Percentiles rank a stretch among this genome's conserved stretches.
Evolutionary conservation across 768 basidiomycete genomes (phyloP).

Genomic region (Exidia glandulosa): DNA sequence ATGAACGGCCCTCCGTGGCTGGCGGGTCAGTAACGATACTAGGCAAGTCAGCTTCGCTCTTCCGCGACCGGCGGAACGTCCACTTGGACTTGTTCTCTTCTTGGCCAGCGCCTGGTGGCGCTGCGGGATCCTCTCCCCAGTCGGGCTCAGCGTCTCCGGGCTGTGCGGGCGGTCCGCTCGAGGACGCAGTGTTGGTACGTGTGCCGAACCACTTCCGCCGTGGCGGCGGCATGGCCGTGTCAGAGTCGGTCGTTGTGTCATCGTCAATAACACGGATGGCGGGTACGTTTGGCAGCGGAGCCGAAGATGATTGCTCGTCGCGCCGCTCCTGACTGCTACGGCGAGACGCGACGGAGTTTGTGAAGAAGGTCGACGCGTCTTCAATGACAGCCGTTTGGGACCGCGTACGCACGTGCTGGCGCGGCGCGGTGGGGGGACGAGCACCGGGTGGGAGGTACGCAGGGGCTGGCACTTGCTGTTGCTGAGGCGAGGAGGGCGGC

Average conservation of each 20-base stretch:
- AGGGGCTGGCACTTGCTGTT: constrained; percentile 11
- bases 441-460: constrained; percentile 41
- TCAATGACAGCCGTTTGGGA: constrained; percentile 84
- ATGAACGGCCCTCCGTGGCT: constrained; percentile 22
- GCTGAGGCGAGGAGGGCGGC: constrained; percentile 11
- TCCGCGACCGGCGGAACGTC: constrained; percentile 17
- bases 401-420: constrained; percentile 53
- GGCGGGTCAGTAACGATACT: constrained; percentile 16
- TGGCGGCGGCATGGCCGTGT: neutral
- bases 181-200: neutral
- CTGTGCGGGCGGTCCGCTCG: neutral
- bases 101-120: neutral
- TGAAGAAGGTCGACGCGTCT: constrained; percentile 27
- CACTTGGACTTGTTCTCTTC: neutral
- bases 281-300: neutral
- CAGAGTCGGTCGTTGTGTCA: neutral
- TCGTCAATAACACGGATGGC: neutral
- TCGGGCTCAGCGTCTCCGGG: no score
- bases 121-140: constrained; percentile 29
- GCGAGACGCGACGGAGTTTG: neutral
- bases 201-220: neutral
- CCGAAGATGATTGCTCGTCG: neutral
- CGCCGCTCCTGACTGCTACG: neutral
- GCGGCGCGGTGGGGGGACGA: constrained; percentile 51
- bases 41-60: constrained; percentile 44